phyloP scores from a whole-genome alignment of 129 eudicot species.

The Smallanthus sonchifolius region DNA sequence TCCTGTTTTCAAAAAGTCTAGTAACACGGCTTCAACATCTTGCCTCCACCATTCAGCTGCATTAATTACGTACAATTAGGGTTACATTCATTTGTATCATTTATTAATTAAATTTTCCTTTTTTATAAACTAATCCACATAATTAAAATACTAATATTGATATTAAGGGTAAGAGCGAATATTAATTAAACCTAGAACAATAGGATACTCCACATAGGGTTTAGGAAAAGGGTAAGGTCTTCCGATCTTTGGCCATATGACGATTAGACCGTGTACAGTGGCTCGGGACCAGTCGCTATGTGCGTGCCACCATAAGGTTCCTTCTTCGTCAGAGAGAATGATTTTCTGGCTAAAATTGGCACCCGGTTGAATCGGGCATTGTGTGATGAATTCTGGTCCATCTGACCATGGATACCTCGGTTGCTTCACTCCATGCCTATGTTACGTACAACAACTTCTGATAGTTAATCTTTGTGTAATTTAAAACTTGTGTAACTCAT shows the following conservation, averaged over 20 bases:
- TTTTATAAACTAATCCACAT: neutral
- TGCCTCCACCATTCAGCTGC: constrained; percentile 50
- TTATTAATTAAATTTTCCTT: neutral
- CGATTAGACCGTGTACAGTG: constrained; percentile 44
- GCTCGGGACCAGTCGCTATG: constrained; percentile 45
- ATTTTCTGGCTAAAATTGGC: constrained; percentile 37
- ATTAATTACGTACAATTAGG: neutral
- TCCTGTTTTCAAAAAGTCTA: constrained; percentile 28
- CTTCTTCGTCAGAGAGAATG: constrained; percentile 39
- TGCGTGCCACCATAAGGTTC: constrained; percentile 52
- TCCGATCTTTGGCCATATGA: constrained; percentile 32
- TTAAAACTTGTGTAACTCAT: neutral
- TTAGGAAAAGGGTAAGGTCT: constrained; percentile 47
- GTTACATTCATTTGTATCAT: neutral
- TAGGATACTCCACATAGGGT: constrained; percentile 38
- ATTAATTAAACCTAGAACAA: constrained; percentile 34
- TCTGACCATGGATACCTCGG: constrained; percentile 60
- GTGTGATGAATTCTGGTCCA: constrained; percentile 49
- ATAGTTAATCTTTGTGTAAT: neutral
- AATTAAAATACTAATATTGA: neutral
- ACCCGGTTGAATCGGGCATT: constrained; percentile 56
- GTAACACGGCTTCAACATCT: constrained; percentile 32
- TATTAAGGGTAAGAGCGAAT: neutral
- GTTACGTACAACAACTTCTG: neutral
- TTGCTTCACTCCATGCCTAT: constrained; percentile 30